Conservation (phyloP, 139 green algal species). For the Volvox africanus region DNA sequence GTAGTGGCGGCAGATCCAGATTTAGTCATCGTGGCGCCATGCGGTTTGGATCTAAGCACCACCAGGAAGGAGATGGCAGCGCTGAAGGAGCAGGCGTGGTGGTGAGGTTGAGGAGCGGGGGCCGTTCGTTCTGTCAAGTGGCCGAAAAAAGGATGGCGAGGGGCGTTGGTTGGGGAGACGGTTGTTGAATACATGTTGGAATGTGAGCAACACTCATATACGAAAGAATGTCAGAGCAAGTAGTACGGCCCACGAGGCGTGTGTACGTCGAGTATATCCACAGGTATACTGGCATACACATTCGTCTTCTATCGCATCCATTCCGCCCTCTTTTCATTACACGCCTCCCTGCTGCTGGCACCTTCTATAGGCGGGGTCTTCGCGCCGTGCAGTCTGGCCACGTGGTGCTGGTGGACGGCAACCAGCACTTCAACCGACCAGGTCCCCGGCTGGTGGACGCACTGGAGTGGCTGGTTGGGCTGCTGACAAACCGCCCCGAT, state of each 20-base stretch:
- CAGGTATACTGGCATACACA: too few species aligned
- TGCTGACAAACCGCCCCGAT: constrained; percentile 74
- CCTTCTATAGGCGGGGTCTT: constrained; percentile 60
- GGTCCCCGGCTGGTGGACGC: constrained; percentile 87
- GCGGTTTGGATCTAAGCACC: constrained; percentile 76
- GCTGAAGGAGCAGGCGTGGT: constrained; percentile 58
- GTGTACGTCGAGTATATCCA: too few species aligned
- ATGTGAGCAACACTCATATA: too few species aligned
- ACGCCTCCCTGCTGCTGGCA: not conserved
- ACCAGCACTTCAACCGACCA: constrained; percentile 87
- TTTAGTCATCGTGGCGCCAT: constrained; percentile 85
- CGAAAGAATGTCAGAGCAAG: too few species aligned
- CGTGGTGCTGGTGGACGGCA: constrained; percentile 89
- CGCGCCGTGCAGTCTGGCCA: constrained; percentile 75
- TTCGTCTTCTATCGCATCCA: too few species aligned
- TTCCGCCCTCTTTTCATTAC: too few species aligned
- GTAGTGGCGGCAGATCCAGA: constrained; percentile 75
- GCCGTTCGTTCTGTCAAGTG: too few species aligned
- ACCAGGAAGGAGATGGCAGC: constrained; percentile 47
- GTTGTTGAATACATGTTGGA: too few species aligned
- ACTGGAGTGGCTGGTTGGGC: constrained; percentile 85
- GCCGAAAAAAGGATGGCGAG: too few species aligned
- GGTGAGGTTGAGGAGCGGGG: constrained; percentile 43
- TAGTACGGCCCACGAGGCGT: too few species aligned
- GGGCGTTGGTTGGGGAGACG: too few species aligned